phyloP scores from a whole-genome alignment of 768 basidiomycete genomes.

The Baorangia bicolor region DNA sequence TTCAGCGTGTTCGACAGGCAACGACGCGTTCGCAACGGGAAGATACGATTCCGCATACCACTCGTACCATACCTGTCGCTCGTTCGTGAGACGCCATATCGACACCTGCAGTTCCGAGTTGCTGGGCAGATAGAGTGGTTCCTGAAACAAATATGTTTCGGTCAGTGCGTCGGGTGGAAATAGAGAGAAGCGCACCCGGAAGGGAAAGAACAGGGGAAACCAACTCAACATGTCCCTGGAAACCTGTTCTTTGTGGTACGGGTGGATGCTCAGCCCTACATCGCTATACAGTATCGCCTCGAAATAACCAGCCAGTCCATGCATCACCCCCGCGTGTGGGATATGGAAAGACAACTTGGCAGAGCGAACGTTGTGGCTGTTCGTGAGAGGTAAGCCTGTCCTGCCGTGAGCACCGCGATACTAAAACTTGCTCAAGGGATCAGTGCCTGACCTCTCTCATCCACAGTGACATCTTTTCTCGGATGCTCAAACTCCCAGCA shows the following conservation, averaged over 20 bases:
- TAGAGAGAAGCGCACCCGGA: constrained; percentile 58
- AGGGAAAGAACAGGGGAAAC: constrained; percentile 97
- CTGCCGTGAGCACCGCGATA: constrained; percentile 10
- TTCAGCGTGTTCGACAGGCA: constrained; percentile 16
- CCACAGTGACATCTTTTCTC: constrained; percentile 70
- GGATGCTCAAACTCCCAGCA: constrained; percentile 99
- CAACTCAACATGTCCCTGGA: constrained; percentile 98
- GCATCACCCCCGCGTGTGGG: constrained; percentile 89
- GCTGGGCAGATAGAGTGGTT: constrained; percentile 90
- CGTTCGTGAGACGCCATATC: constrained; percentile 91
- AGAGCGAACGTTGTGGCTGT: constrained; percentile 91
- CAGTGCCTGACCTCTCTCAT: constrained; percentile 56
- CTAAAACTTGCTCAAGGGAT: neutral
- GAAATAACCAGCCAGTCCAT: constrained; percentile 96
- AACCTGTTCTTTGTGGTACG: constrained; percentile 77
- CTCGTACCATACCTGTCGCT: constrained; percentile 95
- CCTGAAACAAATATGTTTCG: constrained; percentile 43
- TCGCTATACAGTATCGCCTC: constrained; percentile 92
- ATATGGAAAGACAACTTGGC: constrained; percentile 88
- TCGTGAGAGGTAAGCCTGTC: constrained; percentile 86
- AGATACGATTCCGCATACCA: constrained; percentile 97
- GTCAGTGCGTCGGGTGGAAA: neutral
- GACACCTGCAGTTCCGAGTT: constrained; percentile 91
- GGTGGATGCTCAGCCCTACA: constrained; percentile 91
- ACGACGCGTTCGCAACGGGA: constrained; percentile 46